These are phyloP conservation scores for Xylaria scruposa DNA, from an alignment of 495 filamentous ascomycete genomes.

Conservation along the genomic window DNA sequence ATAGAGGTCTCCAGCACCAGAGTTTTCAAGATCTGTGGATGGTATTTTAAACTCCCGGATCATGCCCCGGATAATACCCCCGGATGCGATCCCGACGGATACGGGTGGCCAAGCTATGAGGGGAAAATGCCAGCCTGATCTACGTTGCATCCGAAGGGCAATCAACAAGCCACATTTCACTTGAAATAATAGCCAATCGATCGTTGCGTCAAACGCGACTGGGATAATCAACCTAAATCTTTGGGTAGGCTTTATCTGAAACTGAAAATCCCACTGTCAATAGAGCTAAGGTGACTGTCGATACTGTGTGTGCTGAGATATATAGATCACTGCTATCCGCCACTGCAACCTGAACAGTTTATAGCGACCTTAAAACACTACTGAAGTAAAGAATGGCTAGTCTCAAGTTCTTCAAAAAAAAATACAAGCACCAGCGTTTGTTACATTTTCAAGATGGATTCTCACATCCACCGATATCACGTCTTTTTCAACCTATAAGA, in stretches of 20 bases:
- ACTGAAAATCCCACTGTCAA: neutral
- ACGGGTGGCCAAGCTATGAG: neutral
- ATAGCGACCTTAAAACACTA: slow-evolving; percentile 69
- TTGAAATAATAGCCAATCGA: neutral
- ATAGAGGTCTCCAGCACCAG: neutral
- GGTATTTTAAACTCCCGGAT: neutral
- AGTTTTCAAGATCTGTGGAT: neutral
- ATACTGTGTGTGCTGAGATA: neutral
- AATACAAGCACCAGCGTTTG: too few species aligned
- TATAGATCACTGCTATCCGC: neutral
- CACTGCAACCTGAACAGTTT: slow-evolving; percentile 40
- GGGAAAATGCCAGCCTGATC: neutral
- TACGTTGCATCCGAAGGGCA: neutral
- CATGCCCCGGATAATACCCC: neutral
- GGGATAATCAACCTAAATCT: neutral
- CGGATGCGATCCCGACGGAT: neutral
- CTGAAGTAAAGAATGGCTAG: slow-evolving; percentile 64
- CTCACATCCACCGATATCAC: too few species aligned
- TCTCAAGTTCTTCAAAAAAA: too few species aligned
- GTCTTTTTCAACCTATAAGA: too few species aligned
- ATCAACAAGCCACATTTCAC: neutral
- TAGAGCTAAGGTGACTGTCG: neutral
- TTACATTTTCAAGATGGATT: too few species aligned
- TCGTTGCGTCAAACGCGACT: neutral
- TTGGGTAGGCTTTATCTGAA: neutral